Evolutionary conservation across 257 asterid genomes (phyloP).

Genomic region (Fraxinus pennsylvanica): DNA sequence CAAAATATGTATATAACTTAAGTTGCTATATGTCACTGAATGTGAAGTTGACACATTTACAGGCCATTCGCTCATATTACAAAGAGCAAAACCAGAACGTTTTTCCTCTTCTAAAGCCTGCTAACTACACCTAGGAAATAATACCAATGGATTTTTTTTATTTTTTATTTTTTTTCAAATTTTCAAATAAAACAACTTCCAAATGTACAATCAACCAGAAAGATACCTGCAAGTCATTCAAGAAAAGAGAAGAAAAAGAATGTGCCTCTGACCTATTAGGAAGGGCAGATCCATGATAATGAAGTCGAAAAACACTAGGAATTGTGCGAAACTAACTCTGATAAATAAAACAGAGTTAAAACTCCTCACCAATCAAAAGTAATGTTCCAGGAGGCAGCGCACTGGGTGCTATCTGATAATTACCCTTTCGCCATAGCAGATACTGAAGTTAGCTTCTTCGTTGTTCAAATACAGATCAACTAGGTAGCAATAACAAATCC

Average conservation of each 20-base stretch:
- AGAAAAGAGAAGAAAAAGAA: slow-evolving; percentile 6
- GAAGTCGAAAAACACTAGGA: slow-evolving; percentile 1
- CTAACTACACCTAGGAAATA: not conserved
- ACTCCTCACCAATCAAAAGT: not conserved
- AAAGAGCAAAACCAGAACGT: not conserved
- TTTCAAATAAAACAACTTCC: not conserved
- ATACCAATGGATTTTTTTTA: not conserved
- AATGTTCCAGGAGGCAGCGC: not conserved
- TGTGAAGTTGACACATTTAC: not conserved
- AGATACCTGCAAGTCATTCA: not conserved
- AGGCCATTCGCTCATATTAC: not conserved
- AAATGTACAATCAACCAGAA: slow-evolving; percentile 6
- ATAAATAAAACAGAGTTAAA: not conserved
- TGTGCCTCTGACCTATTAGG: not conserved
- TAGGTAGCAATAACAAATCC: slow-evolving; percentile 20
- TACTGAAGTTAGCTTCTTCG: slow-evolving; percentile 26
- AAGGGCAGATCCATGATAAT: slow-evolving; percentile 2
- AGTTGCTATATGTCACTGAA: not conserved
- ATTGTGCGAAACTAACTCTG: not conserved
- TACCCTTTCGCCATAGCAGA: slow-evolving; percentile 20
- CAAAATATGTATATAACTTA: not conserved
- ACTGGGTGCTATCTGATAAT: not conserved
- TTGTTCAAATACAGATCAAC: slow-evolving; percentile 22
- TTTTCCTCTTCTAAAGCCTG: slow-evolving; percentile 5
- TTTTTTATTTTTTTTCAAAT: not conserved